Conservation (phyloP, 1,284 basidiomycete genomes). For the Neonothopanus nambi region DNA sequence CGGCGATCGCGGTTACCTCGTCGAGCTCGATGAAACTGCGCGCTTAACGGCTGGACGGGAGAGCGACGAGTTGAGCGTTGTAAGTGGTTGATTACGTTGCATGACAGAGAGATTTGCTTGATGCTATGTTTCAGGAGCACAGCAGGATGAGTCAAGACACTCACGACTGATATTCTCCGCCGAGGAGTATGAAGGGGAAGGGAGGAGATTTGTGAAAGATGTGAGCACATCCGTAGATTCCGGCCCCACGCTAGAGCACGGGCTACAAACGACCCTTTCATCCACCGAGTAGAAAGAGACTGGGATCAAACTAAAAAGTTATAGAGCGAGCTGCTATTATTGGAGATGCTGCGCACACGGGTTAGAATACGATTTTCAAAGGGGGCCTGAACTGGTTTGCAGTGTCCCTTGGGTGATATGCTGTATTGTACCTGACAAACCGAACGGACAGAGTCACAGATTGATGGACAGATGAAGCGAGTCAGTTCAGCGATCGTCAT, state of each 20-base stretch:
- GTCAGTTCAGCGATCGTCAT: background rate
- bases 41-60: constrained; percentile 29
- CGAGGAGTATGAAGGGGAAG: constrained; percentile 28
- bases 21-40: constrained; percentile 40
- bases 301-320: too few relatives aligned
- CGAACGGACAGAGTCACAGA: background rate
- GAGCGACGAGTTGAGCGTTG: constrained; percentile 33
- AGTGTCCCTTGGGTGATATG: background rate
- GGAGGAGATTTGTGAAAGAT: constrained; percentile 8
- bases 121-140: constrained; percentile 2
- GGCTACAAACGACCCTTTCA: too few relatives aligned
- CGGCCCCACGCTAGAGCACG: background rate
- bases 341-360: too few relatives aligned
- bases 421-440: constrained; percentile 1
- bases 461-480: background rate
- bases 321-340: too few relatives aligned
- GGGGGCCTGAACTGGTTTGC: too few relatives aligned
- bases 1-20: constrained; percentile 25
- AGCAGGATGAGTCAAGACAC: constrained; percentile 27
- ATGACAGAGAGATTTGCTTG: background rate
- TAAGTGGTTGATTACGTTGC: constrained; percentile 14
- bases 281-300: too few relatives aligned
- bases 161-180: constrained; percentile 32
- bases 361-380: too few relatives aligned
- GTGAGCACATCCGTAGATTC: constrained; percentile 13